A percentile compares a stretch with the other conserved stretches of the same genome.
Evolutionary conservation across 2,329 filamentous ascomycete species (phyloP).

Genomic region (Exophiala sp.): DNA sequence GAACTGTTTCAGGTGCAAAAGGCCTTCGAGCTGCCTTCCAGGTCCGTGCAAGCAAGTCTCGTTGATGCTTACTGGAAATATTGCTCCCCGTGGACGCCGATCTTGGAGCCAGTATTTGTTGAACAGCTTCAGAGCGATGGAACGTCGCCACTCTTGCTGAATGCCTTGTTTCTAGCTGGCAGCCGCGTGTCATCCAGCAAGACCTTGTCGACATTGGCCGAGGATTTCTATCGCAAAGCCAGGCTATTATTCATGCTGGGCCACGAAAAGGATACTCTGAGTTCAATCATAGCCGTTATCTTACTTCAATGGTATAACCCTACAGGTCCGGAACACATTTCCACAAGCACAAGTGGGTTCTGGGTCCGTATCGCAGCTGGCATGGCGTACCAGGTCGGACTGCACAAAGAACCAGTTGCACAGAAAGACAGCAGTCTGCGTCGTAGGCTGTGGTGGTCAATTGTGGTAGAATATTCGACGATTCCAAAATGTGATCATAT

Average conservation of each 20-base stretch:
- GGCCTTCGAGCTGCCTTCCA: conserved; percentile 7
- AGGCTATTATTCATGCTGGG: conserved; percentile 20
- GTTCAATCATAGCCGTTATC: conserved; percentile 33
- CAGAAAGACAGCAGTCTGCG: conserved; percentile 6
- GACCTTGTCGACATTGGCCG: not conserved
- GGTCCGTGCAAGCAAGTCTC: conserved; percentile 9
- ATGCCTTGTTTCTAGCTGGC: conserved; percentile 10
- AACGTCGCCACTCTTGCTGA: conserved; percentile 8
- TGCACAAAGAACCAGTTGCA: conserved; percentile 12
- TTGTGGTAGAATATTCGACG: conserved; percentile 8
- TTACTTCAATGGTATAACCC: conserved; percentile 24
- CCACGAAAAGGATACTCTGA: conserved; percentile 34
- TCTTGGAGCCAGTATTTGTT: conserved; percentile 3
- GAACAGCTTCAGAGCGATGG: not conserved
- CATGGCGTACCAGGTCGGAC: conserved; percentile 18
- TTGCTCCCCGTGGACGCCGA: conserved; percentile 14
- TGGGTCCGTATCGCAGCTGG: conserved; percentile 16
- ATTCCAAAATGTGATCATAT: not conserved
- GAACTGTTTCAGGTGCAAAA: conserved; percentile 8
- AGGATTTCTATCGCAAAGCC: conserved; percentile 11
- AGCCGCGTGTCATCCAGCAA: conserved; percentile 9
- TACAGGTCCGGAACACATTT: conserved; percentile 18
- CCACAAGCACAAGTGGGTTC: conserved; percentile 16
- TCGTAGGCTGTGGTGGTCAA: conserved; percentile 19
- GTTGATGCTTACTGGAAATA: conserved; percentile 10